Evolutionary conservation across 2,329 filamentous ascomycete genomes (phyloP).

Genomic region (Curvularia sp.): DNA sequence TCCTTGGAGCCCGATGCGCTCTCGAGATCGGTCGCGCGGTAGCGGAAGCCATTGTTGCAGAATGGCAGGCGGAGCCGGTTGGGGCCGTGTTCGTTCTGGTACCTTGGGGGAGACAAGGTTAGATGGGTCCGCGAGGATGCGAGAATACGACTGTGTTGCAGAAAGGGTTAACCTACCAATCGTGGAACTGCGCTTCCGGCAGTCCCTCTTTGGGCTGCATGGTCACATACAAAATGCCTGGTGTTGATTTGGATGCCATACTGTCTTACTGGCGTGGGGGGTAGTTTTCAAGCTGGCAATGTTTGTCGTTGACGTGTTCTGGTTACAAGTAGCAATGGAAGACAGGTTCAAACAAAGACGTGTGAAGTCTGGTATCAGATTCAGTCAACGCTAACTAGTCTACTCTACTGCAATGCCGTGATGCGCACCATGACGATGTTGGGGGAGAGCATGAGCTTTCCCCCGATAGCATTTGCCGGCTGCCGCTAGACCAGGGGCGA

Average conservation of each 20-base stretch:
- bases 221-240: conserved; percentile 81
- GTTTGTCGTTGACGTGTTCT: not conserved
- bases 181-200: conserved; percentile 75
- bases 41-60: conserved; percentile 80
- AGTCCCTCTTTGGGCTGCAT: conserved; percentile 79
- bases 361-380: not conserved
- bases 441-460: conserved; percentile 18
- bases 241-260: conserved; percentile 57
- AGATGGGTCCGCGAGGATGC: conserved; percentile 24
- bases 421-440: conserved; percentile 16
- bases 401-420: conserved; percentile 4
- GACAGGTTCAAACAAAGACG: not conserved
- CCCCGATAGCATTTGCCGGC: conserved; percentile 48
- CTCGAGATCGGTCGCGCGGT: conserved; percentile 69
- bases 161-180: conserved; percentile 55
- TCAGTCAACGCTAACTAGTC: conserved; percentile 4
- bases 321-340: not conserved
- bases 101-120: conserved; percentile 55
- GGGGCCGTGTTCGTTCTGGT: conserved; percentile 92
- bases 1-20: conserved; percentile 43
- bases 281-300: not conserved
- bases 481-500: conserved; percentile 16
- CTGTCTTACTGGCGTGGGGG: conserved; percentile 12
- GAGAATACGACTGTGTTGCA: conserved; percentile 31
- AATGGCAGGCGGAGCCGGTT: conserved; percentile 77